Base-by-base conservation (phyloP, 2,329 filamentous ascomycete genomes). In the Beauveria pseudobassiana region DNA sequence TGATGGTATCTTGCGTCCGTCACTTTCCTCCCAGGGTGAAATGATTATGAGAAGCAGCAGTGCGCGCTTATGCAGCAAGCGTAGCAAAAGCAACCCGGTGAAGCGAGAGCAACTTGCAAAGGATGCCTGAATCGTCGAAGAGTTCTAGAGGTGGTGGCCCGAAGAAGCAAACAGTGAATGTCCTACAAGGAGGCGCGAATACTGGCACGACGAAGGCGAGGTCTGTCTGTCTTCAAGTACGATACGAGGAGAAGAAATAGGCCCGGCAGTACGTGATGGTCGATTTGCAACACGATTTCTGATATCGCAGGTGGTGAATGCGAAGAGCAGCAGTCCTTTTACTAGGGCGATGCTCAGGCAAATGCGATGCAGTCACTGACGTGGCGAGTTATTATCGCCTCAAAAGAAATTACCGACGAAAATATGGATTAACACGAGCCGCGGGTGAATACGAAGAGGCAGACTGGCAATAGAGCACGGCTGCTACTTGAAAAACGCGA, bases 1-100 rank as follows among this genome's bases (percentile, higher is more conserved):
- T 91, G 53, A 6, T 50, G 45, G 28, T 58, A 54, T 50, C 20
- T 49, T 42, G 55, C 51, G 48, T 24, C 24, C 18, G 24, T 52
- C 48, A 52, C 46, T 38, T 42, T 38, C 24, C 38, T 34, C 43
- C 30, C 18, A 50, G 20, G 18, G 16, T 51, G n/a, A 43, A 46
- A 12, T 53, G n/a, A 26, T 34, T 18, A 34, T 9, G 40, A 51
- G 12, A 6, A 51, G 34, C 48, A 60, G 24, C 24, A 46, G 38
- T 24, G 49, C 57, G 26, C 57, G 46, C 49, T 60, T 52, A 60
- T 48, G 57, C 57, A 49, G 40, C 57, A 42, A 38, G 16, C 18
- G 48, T 50, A 49, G 50, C 42, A 26, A 34, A 43, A 22, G 40
- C 16, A 30, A 34, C 20, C 9, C 2, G 22, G 26, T 9, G 48